Conservation (phyloP, 2,329 filamentous ascomycete species). For the Exophiala calicioides region DNA sequence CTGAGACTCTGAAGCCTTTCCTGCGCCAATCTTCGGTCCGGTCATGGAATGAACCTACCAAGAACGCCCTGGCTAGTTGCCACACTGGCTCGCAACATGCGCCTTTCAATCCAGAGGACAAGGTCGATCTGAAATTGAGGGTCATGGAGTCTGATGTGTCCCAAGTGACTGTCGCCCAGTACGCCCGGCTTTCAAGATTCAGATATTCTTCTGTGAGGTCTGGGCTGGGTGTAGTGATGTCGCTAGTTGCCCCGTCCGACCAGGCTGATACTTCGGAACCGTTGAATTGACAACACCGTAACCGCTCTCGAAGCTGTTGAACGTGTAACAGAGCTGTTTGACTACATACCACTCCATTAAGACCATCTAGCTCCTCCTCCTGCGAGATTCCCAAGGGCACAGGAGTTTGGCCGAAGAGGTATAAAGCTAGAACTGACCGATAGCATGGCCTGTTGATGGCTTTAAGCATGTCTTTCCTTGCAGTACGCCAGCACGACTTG, state of each 20-base stretch:
- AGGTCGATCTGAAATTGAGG: slow-evolving; percentile 41
- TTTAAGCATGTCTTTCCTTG: slow-evolving; percentile 42
- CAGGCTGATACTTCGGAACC: slow-evolving; percentile 41
- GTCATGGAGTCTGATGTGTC: slow-evolving; percentile 46
- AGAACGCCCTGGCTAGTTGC: slow-evolving; percentile 31
- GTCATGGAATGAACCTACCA: slow-evolving; percentile 30
- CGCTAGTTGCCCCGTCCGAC: slow-evolving; percentile 9
- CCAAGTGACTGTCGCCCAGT: slow-evolving; percentile 46
- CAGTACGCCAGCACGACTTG: slow-evolving; percentile 38
- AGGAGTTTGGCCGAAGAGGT: slow-evolving; percentile 43
- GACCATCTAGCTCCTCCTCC: slow-evolving; percentile 44
- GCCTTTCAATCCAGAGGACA: slow-evolving; percentile 41
- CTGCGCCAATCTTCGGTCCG: slow-evolving; percentile 30
- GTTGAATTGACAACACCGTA: slow-evolving; percentile 43
- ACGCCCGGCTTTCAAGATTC: slow-evolving; percentile 42
- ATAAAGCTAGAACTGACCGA: slow-evolving; percentile 42
- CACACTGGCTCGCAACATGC: slow-evolving; percentile 32
- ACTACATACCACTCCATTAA: slow-evolving; percentile 42
- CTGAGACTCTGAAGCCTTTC: slow-evolving; percentile 30
- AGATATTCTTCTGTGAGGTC: slow-evolving; percentile 39
- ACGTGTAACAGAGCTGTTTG: slow-evolving; percentile 45
- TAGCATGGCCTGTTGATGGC: slow-evolving; percentile 45
- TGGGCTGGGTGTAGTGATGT: slow-evolving; percentile 23
- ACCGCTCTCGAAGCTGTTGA: slow-evolving; percentile 41
- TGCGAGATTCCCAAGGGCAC: slow-evolving; percentile 43